Percentiles rank a stretch among this genome's conserved stretches.
Conservation (phyloP, 805 yeast species). For the Saccharomycopsis schoenii region DNA sequence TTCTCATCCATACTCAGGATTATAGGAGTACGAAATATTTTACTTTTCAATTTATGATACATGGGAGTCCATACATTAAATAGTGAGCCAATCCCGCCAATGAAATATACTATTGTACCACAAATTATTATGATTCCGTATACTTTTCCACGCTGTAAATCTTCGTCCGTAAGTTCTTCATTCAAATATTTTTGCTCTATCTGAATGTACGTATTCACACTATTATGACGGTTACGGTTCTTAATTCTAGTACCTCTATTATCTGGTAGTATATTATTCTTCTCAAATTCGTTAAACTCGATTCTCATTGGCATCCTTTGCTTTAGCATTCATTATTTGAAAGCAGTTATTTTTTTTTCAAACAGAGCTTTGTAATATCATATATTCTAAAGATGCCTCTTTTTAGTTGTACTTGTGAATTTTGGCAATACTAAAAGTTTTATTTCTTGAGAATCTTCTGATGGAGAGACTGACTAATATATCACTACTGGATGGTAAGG, state of each 20-base stretch:
- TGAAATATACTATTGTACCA: slow-evolving; percentile 5
- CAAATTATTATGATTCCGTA: slow-evolving; percentile 8
- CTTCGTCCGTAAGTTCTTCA: neutral
- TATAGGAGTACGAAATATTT: neutral
- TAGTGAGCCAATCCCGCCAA: slow-evolving; percentile 9
- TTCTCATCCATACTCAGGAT: neutral
- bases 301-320: neutral
- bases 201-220: neutral
- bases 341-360: neutral
- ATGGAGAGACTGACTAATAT: no score
- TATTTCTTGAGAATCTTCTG: no score
- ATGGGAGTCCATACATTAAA: slow-evolving; percentile 12
- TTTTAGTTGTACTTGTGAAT: no score
- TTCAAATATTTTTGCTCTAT: neutral
- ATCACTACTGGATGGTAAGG: neutral
- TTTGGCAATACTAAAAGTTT: no score
- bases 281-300: neutral
- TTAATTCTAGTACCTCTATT: neutral
- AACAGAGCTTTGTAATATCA: neutral
- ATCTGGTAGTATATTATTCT: neutral
- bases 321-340: neutral
- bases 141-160: neutral
- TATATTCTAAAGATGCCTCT: no score
- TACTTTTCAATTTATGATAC: neutral
- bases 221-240: neutral